Base-by-base conservation (phyloP, 208 protist species). In the Leishmania gerbilli region DNA sequence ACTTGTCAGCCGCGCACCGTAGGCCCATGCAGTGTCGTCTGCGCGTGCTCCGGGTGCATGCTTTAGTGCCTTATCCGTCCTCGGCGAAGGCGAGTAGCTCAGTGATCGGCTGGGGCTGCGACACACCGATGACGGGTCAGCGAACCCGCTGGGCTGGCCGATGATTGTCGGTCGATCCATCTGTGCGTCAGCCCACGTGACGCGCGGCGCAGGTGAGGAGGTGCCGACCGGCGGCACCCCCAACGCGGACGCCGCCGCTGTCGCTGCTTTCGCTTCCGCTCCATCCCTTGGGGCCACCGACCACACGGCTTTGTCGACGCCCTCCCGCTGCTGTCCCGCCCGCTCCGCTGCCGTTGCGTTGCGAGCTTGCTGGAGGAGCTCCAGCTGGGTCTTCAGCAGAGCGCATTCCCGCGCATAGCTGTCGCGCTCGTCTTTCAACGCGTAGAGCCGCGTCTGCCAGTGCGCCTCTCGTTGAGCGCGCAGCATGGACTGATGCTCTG, bases 21-120 rank as follows among this genome's bases (percentile, higher is more conserved):
- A 45, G 15, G 27, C 6, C 2, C 69, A n/a, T 74, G 69, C 45
- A 19, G 45, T 53, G 27, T 51, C 24, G 11, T 34, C 27, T 51
- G 69, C 21, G 69, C 69, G 42, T 55, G 37, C 27, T 19, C 69
- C 37, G 51, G 34, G 34, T 34, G 37, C 51, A 45, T 47, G 31
- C 72, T n/a, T 6, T 62, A 27, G 19, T 58, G 9, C 72, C 53
- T 76, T 76, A 42, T 74, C 71, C 3, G 71, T 55, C 45, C 60
- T 79, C 27, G 67, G 71, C 15, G 71, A 62, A 34, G 81, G 77
- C 7, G 76, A 85, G 81, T 85, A 85, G 77, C 77, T 85, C 49
- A 85, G 64, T n/a, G 81, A 85, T n/a, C 81, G 81, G 9, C 81
- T 74, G 21, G 81, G 81, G 40, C 74, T 77, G 37, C 15, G 81